Evolutionary conservation across 1,139 yeast species (phyloP).

Genomic region (Debaryomycetaceae sp.): DNA sequence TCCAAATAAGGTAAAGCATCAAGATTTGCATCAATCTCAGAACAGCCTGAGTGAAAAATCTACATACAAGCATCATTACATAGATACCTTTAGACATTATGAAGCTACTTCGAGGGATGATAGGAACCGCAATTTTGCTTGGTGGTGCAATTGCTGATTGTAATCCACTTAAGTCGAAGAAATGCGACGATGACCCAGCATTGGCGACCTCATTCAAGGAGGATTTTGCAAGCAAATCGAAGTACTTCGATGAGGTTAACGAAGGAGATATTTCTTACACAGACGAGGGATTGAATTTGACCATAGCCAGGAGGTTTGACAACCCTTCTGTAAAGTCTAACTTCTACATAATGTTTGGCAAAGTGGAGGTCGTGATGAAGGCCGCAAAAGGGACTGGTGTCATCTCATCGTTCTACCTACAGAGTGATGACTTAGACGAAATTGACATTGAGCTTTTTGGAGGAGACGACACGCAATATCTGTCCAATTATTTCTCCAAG

Average conservation of each 20-base stretch:
- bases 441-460: conserved; percentile 86
- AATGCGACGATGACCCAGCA: conserved; percentile 48
- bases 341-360: conserved; percentile 84
- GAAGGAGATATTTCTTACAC: conserved; percentile 22
- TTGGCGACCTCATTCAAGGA: conserved; percentile 52
- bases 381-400: conserved; percentile 77
- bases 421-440: conserved; percentile 84
- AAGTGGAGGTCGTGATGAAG: conserved; percentile 65
- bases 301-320: conserved; percentile 59
- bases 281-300: conserved; percentile 53
- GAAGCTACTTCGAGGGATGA: not conserved
- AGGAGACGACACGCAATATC: conserved; percentile 66
- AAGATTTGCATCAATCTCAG: not conserved
- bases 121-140: not conserved
- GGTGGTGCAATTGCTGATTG: conserved; percentile 15
- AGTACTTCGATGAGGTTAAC: conserved; percentile 31
- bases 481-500: conserved; percentile 77
- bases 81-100: not conserved
- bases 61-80: not conserved
- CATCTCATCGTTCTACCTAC: conserved; percentile 75
- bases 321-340: conserved; percentile 74
- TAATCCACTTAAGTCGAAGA: conserved; percentile 27
- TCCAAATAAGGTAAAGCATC: not conserved
- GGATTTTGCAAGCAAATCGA: conserved; percentile 41
- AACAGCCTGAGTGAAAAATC: not conserved